A percentile compares a stretch with the other conserved stretches of the same genome.
phyloP scores from a whole-genome alignment of 768 basidiomycete species.

The Amanita muscaria region DNA sequence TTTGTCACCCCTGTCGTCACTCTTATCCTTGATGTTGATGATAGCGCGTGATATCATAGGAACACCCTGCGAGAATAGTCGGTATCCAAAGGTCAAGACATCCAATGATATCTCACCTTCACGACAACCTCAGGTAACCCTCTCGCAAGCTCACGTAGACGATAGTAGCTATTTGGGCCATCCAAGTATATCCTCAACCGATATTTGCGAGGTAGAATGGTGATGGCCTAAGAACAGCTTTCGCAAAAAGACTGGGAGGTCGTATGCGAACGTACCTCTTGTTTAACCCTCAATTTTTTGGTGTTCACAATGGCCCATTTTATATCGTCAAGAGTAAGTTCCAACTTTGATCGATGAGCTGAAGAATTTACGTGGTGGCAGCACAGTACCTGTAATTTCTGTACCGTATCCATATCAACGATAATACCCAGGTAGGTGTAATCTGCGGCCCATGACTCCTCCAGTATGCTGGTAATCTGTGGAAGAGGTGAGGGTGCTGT shows the following conservation, averaged over 20 bases:
- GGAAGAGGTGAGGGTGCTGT: neutral
- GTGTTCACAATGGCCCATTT: slow-evolving; percentile 83
- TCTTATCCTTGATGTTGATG: slow-evolving; percentile 91
- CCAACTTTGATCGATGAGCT: too few species aligned
- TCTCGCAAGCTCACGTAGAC: slow-evolving; percentile 80
- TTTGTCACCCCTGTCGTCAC: slow-evolving; percentile 69
- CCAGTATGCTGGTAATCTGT: slow-evolving; percentile 84
- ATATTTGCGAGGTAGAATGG: slow-evolving; percentile 62
- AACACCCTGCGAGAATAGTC: slow-evolving; percentile 51
- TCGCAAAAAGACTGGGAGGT: neutral
- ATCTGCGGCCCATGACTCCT: slow-evolving; percentile 92
- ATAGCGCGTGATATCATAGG: slow-evolving; percentile 84
- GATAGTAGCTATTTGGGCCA: slow-evolving; percentile 70
- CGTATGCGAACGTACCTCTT: slow-evolving; percentile 42
- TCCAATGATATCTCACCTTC: slow-evolving; percentile 44
- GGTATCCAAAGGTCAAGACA: neutral
- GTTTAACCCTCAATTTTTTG: slow-evolving; percentile 89
- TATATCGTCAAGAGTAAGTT: slow-evolving; percentile 86
- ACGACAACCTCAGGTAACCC: slow-evolving; percentile 80
- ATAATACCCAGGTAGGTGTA: slow-evolving; percentile 93
- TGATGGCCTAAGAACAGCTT: slow-evolving; percentile 48
- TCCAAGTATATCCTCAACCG: slow-evolving; percentile 77
- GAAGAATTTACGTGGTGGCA: too few species aligned
- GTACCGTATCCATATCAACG: slow-evolving; percentile 80
- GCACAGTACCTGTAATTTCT: slow-evolving; percentile 85